A percentile compares a stretch with the other conserved stretches of the same genome.
phyloP scores from a whole-genome alignment of 257 asterid genomes.

The Salvia miltiorrhiza region DNA sequence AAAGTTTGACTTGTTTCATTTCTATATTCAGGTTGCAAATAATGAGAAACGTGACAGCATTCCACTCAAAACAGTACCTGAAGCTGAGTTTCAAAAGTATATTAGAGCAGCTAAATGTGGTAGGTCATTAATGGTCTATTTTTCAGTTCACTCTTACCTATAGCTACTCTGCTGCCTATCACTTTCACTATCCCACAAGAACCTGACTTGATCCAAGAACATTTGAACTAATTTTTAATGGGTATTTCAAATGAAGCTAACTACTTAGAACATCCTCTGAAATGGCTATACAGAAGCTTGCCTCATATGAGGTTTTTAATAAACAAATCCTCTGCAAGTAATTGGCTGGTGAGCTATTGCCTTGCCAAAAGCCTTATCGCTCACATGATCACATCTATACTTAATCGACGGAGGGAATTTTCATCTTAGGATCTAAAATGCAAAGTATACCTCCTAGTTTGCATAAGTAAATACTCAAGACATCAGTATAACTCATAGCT shows the following conservation, averaged over 20 bases:
- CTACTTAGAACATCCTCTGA: background rate
- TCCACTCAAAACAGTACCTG: constrained; percentile 26
- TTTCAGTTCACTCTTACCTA: constrained; percentile 15
- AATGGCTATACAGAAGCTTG: background rate
- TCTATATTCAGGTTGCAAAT: constrained; percentile 38
- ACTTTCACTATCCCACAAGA: background rate
- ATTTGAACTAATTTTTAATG: background rate
- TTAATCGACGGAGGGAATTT: background rate
- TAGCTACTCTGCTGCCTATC: constrained; percentile 5
- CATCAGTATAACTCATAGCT: too few relatives aligned
- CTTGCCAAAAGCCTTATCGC: background rate
- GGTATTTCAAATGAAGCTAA: background rate
- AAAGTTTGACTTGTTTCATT: constrained; percentile 14
- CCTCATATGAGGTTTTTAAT: background rate
- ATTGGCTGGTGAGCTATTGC: background rate
- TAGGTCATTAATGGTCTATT: constrained; percentile 20
- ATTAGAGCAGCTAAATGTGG: constrained; percentile 47
- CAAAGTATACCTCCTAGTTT: background rate
- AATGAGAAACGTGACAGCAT: constrained; percentile 43
- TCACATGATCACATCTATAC: background rate
- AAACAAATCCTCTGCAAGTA: background rate
- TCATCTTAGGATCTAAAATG: background rate
- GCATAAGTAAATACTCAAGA: background rate
- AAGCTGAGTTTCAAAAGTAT: constrained; percentile 42
- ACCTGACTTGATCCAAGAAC: background rate